These are phyloP conservation scores for Calonectria hawksworthii DNA, from an alignment of 2,329 filamentous ascomycete species.

Conservation along the genomic window DNA sequence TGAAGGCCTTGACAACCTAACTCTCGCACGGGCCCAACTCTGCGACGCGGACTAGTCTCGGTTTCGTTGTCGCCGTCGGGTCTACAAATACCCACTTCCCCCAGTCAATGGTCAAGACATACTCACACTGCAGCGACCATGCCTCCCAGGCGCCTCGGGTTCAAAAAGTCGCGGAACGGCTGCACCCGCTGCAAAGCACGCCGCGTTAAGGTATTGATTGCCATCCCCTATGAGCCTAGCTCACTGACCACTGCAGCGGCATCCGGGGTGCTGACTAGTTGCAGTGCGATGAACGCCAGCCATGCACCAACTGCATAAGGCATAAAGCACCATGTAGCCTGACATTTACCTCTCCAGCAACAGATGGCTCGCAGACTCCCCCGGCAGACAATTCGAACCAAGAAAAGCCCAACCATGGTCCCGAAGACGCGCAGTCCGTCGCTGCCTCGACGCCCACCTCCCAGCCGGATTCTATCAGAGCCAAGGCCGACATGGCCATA, in stretches of 20 bases:
- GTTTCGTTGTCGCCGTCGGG: neutral
- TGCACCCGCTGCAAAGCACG: neutral
- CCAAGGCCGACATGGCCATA: neutral
- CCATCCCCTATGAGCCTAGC: neutral
- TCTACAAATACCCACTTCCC: neutral
- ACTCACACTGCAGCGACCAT: neutral
- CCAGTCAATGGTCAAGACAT: neutral
- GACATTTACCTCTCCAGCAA: neutral
- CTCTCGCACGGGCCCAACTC: neutral
- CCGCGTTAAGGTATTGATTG: neutral
- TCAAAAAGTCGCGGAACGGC: conserved; percentile 1
- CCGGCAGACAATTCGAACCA: neutral
- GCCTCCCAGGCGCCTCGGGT: neutral
- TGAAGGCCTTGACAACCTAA: neutral
- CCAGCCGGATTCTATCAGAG: neutral
- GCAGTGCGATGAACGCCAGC: neutral
- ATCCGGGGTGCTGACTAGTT: neutral
- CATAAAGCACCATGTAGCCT: neutral
- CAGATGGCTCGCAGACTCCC: neutral
- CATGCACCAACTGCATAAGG: neutral
- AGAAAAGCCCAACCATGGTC: neutral
- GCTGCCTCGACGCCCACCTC: neutral
- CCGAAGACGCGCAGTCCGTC: neutral
- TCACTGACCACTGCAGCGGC: neutral
- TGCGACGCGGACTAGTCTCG: neutral